Conservation (phyloP, 257 asterid genomes). For the Plectranthus barbatus region DNA sequence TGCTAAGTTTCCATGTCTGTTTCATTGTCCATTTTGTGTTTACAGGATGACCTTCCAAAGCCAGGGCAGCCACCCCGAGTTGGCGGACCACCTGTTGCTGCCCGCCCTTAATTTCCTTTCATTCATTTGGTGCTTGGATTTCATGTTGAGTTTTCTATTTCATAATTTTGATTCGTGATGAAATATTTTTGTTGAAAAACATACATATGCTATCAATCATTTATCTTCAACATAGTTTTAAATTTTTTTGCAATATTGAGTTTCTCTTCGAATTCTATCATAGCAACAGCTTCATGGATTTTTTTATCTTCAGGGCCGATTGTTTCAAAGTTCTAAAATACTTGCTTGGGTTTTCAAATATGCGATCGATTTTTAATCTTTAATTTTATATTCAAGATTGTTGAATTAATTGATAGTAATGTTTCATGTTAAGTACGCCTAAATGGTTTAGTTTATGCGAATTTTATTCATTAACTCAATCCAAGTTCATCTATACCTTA, state of each 20-base stretch:
- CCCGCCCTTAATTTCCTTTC: conserved; percentile 37
- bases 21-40: background rate
- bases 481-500: too few relatives aligned
- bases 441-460: too few relatives aligned
- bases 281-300: background rate
- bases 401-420: too few relatives aligned
- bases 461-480: too few relatives aligned
- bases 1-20: too few relatives aligned
- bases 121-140: background rate
- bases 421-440: too few relatives aligned
- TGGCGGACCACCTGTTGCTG: conserved; percentile 54
- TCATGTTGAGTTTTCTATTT: background rate
- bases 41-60: conserved; percentile 73
- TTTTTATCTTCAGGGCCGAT: too few relatives aligned
- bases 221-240: background rate
- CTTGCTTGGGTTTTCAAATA: background rate
- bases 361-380: background rate
- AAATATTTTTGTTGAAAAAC: background rate
- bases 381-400: too few relatives aligned
- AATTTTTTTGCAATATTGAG: background rate
- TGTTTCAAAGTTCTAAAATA: too few relatives aligned
- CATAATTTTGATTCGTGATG: conserved; percentile 7
- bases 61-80: conserved; percentile 71
- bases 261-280: background rate
- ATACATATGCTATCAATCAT: background rate